Base-by-base conservation (phyloP, 2,329 filamentous ascomycete species). In the Cryphonectria japonica region DNA sequence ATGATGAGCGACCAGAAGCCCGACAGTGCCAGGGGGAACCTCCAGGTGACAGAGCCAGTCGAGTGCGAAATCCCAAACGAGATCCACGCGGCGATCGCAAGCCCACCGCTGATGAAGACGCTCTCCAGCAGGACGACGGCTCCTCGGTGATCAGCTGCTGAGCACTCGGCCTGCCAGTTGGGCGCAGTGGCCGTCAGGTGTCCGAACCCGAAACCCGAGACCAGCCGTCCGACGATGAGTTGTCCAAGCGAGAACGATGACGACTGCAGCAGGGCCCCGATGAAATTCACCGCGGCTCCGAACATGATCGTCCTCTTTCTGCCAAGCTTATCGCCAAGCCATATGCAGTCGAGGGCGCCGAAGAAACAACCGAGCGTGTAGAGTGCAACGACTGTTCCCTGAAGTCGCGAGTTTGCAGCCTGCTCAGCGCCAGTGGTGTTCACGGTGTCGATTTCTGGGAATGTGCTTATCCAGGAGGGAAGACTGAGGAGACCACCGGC, bases 101-200 rank as follows among this genome's bases (percentile, higher is more conserved):
- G 86, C 50, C 87, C 87, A 34, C 83, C 82, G 0, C 86, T 87
- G 73, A 89, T 88, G 68, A 89, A 80, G 6, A 86, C 86, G 26
- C 87, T 87, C 76, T 89, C 87, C 63, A 89, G 84, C 85, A 89
- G 88, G 77, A 90, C 86, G 37, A 89, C 80, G 74, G 87, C 88
- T n/a, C 87, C 87, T 65, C 87, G 82, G 74, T 88, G 86, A 75
- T 89, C 85, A 3, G 86, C 81, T 22, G 83, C 84, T 54, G 86
- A 88, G 2, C 85, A 87, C 76, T 90, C 88, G 0, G 87, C 87
- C 71, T 89, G 87, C 87, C 88, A 90, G 65, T 87, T 89, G 4
- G 88, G 88, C 14, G 87, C 83, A 1, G 84, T 85, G 0, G 80
- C 82, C 0, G 82, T 83, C 69, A 83, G 82, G 43, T 78, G 78